Evolutionary conservation across 1,284 basidiomycete genomes (phyloP), one percentile per base, ranked within the genome.

Genomic region (Austroboletus niveus): DNA sequence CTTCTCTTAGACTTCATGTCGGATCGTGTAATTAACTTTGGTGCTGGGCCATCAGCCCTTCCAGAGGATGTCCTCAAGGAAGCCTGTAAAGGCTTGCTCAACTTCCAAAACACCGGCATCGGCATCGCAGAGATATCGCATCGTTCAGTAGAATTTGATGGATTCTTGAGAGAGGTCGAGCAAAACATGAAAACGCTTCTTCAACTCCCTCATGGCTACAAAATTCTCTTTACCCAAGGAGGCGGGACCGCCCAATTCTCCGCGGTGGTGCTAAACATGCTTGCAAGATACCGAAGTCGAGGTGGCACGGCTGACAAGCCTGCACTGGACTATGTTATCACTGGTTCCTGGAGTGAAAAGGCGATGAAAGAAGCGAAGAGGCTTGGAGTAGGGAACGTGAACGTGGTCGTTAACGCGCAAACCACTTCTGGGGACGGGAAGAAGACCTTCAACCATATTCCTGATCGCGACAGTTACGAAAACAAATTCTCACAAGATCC

Each of bases 121-220:
- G 94, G 94, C 45, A 84, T 98, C 65, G 90, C 92, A 47, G 94
- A 98, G 72, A 84, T 97, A 65, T 94, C 91, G 2, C 94, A 98
- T 70, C 89, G 94, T 57, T 93, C 92, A 40, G 85, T 89, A 63
- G 88, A 94, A 61, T 98, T 98, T 71, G 80, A 81, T 52, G 74
- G 77, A 15, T 89, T 88, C 69, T 72, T 94, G 58, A 73, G 77
- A 55, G 75, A 80, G 41, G 79, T 92, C 59, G 88, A 92, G 66
- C 69, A 74, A 44, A 80, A 82, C 66, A 82, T 91, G 55, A 84
- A 92, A 56, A 75, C 72, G 10, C 85, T 94, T 60, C 85, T 97
- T 54, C 72, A 79, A 15, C 85, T 98, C 22, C 94, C 94, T 8
- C 70, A 81, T 47, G 87, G 86, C n/a, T 94, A 97, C 72, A 76